phyloP scores from a whole-genome alignment of 2,329 filamentous ascomycete species.

The Trichoderma hamatum region DNA sequence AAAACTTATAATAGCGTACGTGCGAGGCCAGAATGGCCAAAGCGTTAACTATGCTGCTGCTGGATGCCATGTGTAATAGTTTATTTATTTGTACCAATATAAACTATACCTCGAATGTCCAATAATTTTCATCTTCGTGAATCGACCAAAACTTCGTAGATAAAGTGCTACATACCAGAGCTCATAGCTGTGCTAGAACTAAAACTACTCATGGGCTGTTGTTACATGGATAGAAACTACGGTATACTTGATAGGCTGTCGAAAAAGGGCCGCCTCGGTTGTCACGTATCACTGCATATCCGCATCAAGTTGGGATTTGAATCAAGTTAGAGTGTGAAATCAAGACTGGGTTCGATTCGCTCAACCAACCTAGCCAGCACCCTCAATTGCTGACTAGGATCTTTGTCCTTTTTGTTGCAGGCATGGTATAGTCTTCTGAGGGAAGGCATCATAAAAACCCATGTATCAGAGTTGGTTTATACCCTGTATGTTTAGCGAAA shows the following conservation, averaged over 20 bases:
- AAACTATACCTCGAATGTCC: background rate
- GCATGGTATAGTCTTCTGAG: background rate
- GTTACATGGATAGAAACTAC: background rate
- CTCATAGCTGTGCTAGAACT: background rate
- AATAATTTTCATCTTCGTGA: background rate
- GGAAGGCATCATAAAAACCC: background rate
- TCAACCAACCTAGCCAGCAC: background rate
- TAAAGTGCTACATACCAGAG: background rate
- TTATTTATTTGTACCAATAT: background rate
- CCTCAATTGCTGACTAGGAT: background rate
- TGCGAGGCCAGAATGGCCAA: background rate
- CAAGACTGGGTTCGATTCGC: background rate
- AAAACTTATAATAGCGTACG: background rate
- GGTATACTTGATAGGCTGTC: background rate
- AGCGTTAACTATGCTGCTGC: background rate
- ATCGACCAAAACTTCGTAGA: background rate
- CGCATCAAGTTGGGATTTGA: background rate
- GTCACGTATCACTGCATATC: background rate
- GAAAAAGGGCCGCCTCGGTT: background rate
- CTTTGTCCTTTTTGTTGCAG: background rate
- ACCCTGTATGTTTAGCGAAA: background rate
- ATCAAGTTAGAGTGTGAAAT: background rate
- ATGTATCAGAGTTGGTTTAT: background rate
- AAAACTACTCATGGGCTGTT: background rate
- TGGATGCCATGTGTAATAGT: background rate